Conservation (phyloP, 2,329 filamentous ascomycete genomes). For the Pestalotiopsis sp. region DNA sequence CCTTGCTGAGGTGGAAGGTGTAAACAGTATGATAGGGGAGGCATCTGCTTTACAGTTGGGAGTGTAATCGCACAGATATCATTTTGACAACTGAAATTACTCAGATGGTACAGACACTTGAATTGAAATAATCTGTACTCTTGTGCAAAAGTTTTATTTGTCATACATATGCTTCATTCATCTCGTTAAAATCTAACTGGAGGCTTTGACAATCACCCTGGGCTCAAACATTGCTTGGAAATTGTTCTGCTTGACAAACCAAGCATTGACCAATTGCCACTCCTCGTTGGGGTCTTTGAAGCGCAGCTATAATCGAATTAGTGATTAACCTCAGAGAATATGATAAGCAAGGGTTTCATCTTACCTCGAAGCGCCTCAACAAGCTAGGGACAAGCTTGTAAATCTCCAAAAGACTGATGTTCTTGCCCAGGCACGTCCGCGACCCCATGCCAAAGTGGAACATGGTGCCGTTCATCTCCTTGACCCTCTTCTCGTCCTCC, state of each 20-base stretch:
- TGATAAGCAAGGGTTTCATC: conserved; percentile 11
- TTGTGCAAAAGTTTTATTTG: no score
- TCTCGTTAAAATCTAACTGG: not conserved
- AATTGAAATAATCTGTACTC: no score
- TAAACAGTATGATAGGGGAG: conserved; percentile 4
- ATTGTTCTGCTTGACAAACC: conserved; percentile 65
- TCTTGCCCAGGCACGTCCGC: conserved; percentile 72
- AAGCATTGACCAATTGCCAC: conserved; percentile 63
- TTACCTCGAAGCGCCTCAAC: conserved; percentile 65
- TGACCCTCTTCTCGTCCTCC: conserved; percentile 55
- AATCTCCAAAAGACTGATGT: conserved; percentile 64
- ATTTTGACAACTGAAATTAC: not conserved
- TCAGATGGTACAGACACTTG: not conserved
- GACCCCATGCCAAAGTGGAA: conserved; percentile 74
- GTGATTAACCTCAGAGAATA: not conserved
- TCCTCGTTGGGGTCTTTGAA: conserved; percentile 57
- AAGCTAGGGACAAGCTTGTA: conserved; percentile 65
- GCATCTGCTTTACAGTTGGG: not conserved
- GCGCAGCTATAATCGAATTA: conserved; percentile 42
- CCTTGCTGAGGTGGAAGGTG: conserved; percentile 58
- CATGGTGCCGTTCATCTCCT: conserved; percentile 71
- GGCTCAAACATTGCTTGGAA: conserved; percentile 50
- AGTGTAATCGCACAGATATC: not conserved
- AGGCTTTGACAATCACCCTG: conserved; percentile 45
- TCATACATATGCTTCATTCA: not conserved